Evolutionary conservation across 306 rosid genomes (phyloP).

Genomic region (Biancaea sappan): DNA sequence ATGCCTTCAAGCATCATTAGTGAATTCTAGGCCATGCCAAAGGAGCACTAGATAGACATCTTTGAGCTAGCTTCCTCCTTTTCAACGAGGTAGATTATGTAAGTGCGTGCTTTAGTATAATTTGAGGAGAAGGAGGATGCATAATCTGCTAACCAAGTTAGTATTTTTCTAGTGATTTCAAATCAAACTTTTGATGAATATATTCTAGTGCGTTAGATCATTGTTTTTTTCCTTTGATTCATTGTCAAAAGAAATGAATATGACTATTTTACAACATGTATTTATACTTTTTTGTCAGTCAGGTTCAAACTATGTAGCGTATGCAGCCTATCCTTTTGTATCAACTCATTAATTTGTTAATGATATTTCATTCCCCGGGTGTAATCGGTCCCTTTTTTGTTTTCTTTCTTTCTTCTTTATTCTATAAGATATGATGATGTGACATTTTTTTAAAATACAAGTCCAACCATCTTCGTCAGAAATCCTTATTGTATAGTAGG

Average conservation of each 20-base stretch:
- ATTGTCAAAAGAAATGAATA: not conserved
- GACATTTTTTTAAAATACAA: too few relatives aligned
- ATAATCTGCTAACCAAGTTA: conserved; percentile 35
- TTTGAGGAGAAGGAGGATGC: conserved; percentile 43
- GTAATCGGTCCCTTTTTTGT: not conserved
- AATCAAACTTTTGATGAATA: conserved; percentile 32
- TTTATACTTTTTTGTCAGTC: conserved; percentile 23
- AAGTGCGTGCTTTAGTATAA: conserved; percentile 44
- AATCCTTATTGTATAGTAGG: too few relatives aligned
- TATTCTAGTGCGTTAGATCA: conserved; percentile 37
- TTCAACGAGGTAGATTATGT: conserved; percentile 38
- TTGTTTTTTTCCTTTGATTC: conserved; percentile 15
- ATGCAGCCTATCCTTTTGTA: conserved; percentile 42
- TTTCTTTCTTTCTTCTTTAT: not conserved
- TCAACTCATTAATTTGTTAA: conserved; percentile 36
- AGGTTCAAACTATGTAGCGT: conserved; percentile 29
- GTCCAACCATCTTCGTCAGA: too few relatives aligned
- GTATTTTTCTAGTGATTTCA: conserved; percentile 39
- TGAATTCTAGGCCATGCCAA: conserved; percentile 34
- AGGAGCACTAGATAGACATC: conserved; percentile 35
- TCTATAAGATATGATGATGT: too few relatives aligned
- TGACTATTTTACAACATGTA: conserved; percentile 28
- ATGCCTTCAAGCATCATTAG: conserved; percentile 39
- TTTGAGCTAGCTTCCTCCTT: conserved; percentile 44
- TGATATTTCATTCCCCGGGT: conserved; percentile 2